phyloP scores from a whole-genome alignment of 1,284 basidiomycete species.

The Ustanciosporium gigantosporum region DNA sequence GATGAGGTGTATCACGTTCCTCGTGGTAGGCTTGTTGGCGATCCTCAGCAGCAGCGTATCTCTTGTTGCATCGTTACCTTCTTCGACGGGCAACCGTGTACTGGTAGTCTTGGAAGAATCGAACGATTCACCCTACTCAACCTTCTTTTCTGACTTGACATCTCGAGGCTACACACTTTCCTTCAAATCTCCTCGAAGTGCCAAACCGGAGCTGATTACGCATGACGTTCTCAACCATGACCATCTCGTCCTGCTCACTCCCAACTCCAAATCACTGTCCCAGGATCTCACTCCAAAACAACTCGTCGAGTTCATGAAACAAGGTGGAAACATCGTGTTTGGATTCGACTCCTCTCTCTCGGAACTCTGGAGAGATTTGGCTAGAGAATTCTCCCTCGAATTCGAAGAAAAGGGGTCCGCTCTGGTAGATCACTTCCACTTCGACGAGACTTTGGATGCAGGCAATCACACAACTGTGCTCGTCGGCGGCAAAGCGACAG shows the following conservation, averaged over 20 bases:
- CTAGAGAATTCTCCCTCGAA: conserved; percentile 67
- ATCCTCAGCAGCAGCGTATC: no score
- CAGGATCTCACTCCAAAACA: conserved; percentile 80
- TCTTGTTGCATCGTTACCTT: conserved; percentile 8
- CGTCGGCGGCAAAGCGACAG: conserved; percentile 25
- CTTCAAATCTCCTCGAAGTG: conserved; percentile 24
- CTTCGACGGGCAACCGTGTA: conserved; percentile 50
- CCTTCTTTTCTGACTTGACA: conserved; percentile 26
- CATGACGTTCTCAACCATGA: conserved; percentile 53
- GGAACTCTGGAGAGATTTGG: conserved; percentile 64
- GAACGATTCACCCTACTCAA: conserved; percentile 18
- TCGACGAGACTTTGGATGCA: conserved; percentile 20
- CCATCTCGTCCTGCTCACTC: conserved; percentile 49
- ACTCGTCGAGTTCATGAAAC: conserved; percentile 73
- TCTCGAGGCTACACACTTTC: conserved; percentile 39
- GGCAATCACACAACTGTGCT: conserved; percentile 49
- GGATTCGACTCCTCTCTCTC: conserved; percentile 71
- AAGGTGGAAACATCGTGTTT: conserved; percentile 78
- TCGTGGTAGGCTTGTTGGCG: no score
- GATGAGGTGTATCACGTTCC: no score
- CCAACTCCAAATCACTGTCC: conserved; percentile 66
- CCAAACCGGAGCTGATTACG: conserved; percentile 31
- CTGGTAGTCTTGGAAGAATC: conserved; percentile 43
- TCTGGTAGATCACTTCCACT: conserved; percentile 64
- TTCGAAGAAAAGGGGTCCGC: conserved; percentile 62